Conservation (phyloP, 2,329 filamentous ascomycete genomes). For the Paraphoma sp. region DNA sequence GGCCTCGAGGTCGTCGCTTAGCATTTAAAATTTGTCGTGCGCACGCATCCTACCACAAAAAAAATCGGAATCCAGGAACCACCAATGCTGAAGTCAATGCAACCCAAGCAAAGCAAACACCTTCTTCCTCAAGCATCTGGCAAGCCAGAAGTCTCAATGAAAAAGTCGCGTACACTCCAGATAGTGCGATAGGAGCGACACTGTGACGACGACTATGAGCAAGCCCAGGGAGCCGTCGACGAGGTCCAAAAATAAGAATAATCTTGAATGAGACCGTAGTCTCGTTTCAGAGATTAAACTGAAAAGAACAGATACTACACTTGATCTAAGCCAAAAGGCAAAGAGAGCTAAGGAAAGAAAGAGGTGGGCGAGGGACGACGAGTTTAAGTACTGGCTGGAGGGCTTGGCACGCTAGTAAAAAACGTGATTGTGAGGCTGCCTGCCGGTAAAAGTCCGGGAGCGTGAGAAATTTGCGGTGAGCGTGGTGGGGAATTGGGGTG, state of each 20-base stretch:
- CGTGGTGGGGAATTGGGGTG: too few species aligned
- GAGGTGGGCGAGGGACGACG: conserved; percentile 2
- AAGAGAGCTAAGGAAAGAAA: conserved; percentile 16
- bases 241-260: conserved; percentile 80
- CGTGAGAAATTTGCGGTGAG: too few species aligned
- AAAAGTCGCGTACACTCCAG: conserved; percentile 69
- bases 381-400: conserved; percentile 3
- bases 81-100: not conserved
- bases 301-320: conserved; percentile 86
- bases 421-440: not conserved
- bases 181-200: conserved; percentile 80
- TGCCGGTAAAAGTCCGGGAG: not conserved
- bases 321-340: conserved; percentile 25
- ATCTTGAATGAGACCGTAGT: conserved; percentile 71
- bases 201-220: conserved; percentile 67
- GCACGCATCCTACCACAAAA: not conserved
- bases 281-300: conserved; percentile 94
- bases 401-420: not conserved
- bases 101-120: not conserved
- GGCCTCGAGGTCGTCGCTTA: too few species aligned
- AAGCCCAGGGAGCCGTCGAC: conserved; percentile 69
- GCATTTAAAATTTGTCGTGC: too few species aligned
- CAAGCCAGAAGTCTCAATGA: conserved; percentile 33
- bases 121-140: conserved; percentile 35
- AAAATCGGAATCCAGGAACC: not conserved